A percentile compares a stretch with the other conserved stretches of the same genome.
Conservation (phyloP, 1,284 basidiomycete species). For the Heterobasidion annosum region DNA sequence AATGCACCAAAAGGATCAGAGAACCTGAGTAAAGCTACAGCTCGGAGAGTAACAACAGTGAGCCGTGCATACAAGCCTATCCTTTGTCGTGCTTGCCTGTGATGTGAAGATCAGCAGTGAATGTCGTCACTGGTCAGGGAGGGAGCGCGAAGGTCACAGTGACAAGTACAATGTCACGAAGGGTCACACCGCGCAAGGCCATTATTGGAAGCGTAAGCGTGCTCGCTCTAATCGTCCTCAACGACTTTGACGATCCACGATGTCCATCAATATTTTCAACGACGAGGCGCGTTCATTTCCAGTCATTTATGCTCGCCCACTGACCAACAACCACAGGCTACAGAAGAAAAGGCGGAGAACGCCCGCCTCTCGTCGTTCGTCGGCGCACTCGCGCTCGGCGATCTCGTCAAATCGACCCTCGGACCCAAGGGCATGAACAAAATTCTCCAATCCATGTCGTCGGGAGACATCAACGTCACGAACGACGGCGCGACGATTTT, state of each 20-base stretch:
- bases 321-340: conserved; percentile 50
- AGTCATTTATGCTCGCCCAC: neutral
- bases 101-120: too few relatives aligned
- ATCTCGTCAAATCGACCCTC: conserved; percentile 96
- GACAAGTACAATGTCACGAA: too few relatives aligned
- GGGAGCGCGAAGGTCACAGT: too few relatives aligned
- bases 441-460: conserved; percentile 87
- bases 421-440: conserved; percentile 98
- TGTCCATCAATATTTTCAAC: conserved; percentile 39
- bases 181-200: too few relatives aligned
- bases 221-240: too few relatives aligned
- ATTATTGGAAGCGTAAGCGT: too few relatives aligned
- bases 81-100: too few relatives aligned
- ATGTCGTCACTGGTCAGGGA: too few relatives aligned
- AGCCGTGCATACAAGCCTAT: too few relatives aligned
- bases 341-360: conserved; percentile 98
- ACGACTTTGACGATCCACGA: conserved; percentile 9
- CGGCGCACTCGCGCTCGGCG: conserved; percentile 92
- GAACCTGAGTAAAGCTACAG: too few relatives aligned
- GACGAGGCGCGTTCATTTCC: conserved; percentile 24
- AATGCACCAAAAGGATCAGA: too few relatives aligned
- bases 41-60: too few relatives aligned
- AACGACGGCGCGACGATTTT: conserved; percentile 99
- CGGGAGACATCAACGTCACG: conserved; percentile 93
- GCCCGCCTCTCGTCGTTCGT: conserved; percentile 98